phyloP scores from a whole-genome alignment of 495 filamentous ascomycete species.

The Cairneyella variabilis region DNA sequence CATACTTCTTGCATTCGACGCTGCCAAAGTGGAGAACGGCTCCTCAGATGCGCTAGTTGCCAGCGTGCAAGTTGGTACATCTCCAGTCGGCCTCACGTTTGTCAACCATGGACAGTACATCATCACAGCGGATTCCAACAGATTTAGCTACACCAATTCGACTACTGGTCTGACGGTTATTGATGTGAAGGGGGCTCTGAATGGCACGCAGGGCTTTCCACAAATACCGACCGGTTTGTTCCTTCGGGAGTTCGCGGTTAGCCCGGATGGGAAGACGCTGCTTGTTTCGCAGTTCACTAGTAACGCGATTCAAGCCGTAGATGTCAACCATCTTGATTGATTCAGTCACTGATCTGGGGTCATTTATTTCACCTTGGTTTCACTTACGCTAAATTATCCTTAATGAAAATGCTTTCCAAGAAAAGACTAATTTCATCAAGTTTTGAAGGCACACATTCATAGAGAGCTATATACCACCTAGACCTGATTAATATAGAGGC shows the following conservation, averaged over 20 bases:
- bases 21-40: constrained; percentile 22
- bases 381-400: too few species aligned
- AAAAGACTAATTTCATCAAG: too few species aligned
- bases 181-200: constrained; percentile 23
- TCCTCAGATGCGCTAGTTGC: constrained; percentile 27
- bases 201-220: constrained; percentile 18
- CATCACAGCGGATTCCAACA: constrained; percentile 25
- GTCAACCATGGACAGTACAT: constrained; percentile 14
- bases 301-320: background rate
- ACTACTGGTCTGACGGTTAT: constrained; percentile 27
- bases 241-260: constrained; percentile 23
- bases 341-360: too few species aligned
- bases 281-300: constrained; percentile 21
- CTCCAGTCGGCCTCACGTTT: constrained; percentile 23
- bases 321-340: background rate
- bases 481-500: too few species aligned
- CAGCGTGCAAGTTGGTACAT: constrained; percentile 27
- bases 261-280: constrained; percentile 23
- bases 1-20: constrained; percentile 24
- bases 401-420: too few species aligned
- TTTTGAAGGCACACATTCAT: too few species aligned
- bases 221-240: constrained; percentile 19
- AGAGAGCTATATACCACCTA: too few species aligned
- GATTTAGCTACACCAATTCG: constrained; percentile 20
- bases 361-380: too few species aligned